phyloP scores from a whole-genome alignment of 179 eudicot species.

The Spergularia azorica region DNA sequence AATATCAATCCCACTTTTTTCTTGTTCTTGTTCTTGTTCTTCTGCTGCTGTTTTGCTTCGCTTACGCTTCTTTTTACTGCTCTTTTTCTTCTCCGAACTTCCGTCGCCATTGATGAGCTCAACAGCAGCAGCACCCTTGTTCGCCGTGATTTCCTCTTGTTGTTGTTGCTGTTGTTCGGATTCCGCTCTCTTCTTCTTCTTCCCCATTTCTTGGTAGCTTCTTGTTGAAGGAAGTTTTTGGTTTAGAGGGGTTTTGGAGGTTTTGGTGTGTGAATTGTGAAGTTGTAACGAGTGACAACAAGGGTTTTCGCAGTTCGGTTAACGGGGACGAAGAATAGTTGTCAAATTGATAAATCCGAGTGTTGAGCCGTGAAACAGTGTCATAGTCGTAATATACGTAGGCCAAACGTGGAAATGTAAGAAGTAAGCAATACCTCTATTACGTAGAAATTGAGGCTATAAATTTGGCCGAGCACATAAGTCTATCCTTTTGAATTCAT shows the following conservation, averaged over 20 bases:
- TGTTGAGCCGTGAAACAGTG: too few relatives aligned
- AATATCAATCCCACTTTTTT: not conserved
- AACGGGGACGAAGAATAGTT: too few relatives aligned
- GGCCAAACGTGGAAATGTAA: too few relatives aligned
- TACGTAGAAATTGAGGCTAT: too few relatives aligned
- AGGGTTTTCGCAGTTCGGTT: too few relatives aligned
- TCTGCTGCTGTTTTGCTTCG: conserved; percentile 10
- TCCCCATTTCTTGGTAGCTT: conserved; percentile 16
- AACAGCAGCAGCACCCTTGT: not conserved
- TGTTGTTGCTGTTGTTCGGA: conserved; percentile 1
- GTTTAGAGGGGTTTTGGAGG: not conserved
- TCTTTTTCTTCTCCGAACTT: conserved; percentile 7
- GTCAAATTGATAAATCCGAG: too few relatives aligned
- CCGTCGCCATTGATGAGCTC: conserved; percentile 19
- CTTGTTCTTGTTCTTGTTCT: conserved; percentile 16
- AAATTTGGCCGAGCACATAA: too few relatives aligned
- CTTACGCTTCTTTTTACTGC: conserved; percentile 12
- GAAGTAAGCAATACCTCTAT: too few relatives aligned
- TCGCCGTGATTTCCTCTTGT: not conserved
- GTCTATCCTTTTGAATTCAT: too few relatives aligned
- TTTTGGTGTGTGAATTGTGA: too few relatives aligned
- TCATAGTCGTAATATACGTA: too few relatives aligned
- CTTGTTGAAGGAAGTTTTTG: not conserved
- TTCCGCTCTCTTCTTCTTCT: conserved; percentile 26
- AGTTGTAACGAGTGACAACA: too few relatives aligned